A percentile compares a stretch with the other conserved stretches of the same genome.
These are phyloP conservation scores for Boletellus ananas DNA, from an alignment of 768 basidiomycete genomes.

Conservation along the genomic window DNA sequence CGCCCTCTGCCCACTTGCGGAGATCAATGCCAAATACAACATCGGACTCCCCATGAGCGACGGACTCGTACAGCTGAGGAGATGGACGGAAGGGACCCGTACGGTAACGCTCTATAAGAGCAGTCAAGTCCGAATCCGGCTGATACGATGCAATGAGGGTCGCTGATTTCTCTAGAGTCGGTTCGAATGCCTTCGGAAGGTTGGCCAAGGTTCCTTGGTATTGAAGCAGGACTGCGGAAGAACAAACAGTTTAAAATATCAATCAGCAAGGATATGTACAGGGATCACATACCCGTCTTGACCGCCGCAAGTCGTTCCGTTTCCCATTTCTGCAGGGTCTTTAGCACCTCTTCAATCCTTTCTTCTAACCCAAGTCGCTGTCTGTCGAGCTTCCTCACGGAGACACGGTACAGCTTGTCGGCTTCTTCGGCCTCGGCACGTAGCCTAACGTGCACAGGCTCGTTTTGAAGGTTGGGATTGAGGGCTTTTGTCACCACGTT, in stretches of 20 bases:
- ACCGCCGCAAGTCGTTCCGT: slow-evolving; percentile 76
- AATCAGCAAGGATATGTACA: not conserved
- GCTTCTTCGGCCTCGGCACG: slow-evolving; percentile 79
- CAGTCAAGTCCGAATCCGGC: slow-evolving; percentile 81
- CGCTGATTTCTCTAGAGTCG: slow-evolving; percentile 63
- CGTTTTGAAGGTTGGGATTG: slow-evolving; percentile 41
- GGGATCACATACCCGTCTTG: slow-evolving; percentile 61
- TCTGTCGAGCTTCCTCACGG: slow-evolving; percentile 78
- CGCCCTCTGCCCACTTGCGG: slow-evolving; percentile 85
- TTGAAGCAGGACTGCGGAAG: slow-evolving; percentile 64
- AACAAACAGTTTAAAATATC: not conserved
- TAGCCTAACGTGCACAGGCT: slow-evolving; percentile 67
- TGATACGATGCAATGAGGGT: slow-evolving; percentile 81
- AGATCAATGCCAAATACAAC: slow-evolving; percentile 91
- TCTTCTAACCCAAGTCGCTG: slow-evolving; percentile 86
- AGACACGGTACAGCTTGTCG: slow-evolving; percentile 73
- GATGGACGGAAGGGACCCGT: slow-evolving; percentile 90
- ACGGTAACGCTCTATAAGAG: slow-evolving; percentile 87
- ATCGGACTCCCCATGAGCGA: slow-evolving; percentile 78
- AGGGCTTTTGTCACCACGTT: slow-evolving; percentile 73
- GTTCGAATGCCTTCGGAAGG: slow-evolving; percentile 63
- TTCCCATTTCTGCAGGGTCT: slow-evolving; percentile 82
- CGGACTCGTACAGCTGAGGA: slow-evolving; percentile 82
- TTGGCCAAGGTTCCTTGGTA: slow-evolving; percentile 79
- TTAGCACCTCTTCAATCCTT: slow-evolving; percentile 77